Percentiles rank a stretch among this genome's conserved stretches.
phyloP scores from a whole-genome alignment of 176 grass and related monocot genomes.

The Oryza longistaminata region DNA sequence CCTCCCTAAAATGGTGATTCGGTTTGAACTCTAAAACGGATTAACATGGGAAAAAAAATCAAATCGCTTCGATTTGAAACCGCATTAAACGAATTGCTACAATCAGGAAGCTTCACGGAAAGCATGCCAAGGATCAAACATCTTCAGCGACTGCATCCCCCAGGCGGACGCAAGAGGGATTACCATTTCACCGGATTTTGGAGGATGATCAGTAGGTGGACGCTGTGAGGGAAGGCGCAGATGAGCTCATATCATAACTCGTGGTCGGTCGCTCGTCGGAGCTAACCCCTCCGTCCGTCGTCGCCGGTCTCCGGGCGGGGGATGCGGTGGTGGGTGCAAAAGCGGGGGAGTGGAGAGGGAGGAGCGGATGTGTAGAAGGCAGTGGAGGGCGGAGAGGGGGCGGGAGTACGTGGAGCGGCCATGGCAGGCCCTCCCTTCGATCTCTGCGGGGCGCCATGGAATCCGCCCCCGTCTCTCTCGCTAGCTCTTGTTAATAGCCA shows the following conservation, averaged over 20 bases:
- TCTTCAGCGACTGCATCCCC: background rate
- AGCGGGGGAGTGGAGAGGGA: slow-evolving; percentile 47
- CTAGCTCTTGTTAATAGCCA: background rate
- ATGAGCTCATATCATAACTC: slow-evolving; percentile 40
- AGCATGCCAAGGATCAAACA: background rate
- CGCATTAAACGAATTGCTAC: background rate
- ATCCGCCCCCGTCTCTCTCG: slow-evolving; percentile 30
- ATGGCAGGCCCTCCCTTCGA: slow-evolving; percentile 41
- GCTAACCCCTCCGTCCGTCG: background rate
- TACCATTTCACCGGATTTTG: slow-evolving; percentile 40
- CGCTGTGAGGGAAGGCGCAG: background rate
- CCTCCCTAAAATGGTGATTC: too few species aligned
- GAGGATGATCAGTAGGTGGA: slow-evolving; percentile 28
- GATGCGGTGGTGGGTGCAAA: slow-evolving; percentile 32
- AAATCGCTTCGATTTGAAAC: background rate
- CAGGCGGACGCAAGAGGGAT: background rate
- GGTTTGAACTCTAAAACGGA: too few species aligned
- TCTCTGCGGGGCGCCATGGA: slow-evolving; percentile 62
- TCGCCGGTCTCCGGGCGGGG: background rate
- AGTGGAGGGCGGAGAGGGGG: slow-evolving; percentile 7
- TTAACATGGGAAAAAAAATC: background rate
- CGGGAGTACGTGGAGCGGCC: slow-evolving; percentile 48
- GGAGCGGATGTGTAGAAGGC: slow-evolving; percentile 37
- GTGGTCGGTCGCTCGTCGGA: background rate
- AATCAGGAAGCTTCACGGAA: background rate